Evolutionary conservation across 192 early-diverging fungal genomes (phyloP), one percentile per base, ranked within the genome.

Genomic region (Endogone sp.): DNA sequence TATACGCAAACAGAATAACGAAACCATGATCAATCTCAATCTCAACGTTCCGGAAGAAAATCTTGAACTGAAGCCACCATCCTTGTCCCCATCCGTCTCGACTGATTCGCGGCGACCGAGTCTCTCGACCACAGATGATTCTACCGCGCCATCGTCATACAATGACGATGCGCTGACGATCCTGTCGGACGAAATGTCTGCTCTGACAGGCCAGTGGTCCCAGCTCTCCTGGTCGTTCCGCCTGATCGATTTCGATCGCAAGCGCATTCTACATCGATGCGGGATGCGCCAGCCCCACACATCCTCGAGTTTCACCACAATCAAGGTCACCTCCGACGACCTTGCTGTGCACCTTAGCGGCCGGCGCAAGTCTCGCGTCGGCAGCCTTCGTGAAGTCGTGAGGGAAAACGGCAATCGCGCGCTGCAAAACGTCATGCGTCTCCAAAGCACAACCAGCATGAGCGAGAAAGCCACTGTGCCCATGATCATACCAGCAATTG

Each of bases 221-320:
- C 65, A 67, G 32, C 56, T 67, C 23, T 67, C 65, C 13, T 67
- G 65, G 65, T 59, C 65, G 2, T 67, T 59, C 44, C 13, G 65
- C 22, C 56, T 67, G 37, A 67, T 67, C 20, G 22, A 55, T 4
- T 67, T 67, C 59, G 65, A 67, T 67, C 21, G 65, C 22, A 67
- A 67, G 56, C 30, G 65, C 37, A 49, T 49, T 49, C 16, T 49
- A 16, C 16, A 6, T 49, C 37, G 37, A 6, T 49, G 9, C 16
- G 37, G 37, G 37, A 49, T 49, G 37, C 37, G 37, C 37, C 9
- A 6, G 16, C 37, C 37, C 16, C 37, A 11, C 37, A 49, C 37
- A 49, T 49, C 1, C 37, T 49, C 37, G 16, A 16, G 9, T 49
- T 49, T 16, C 16, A 11, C 37, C 37, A n/a, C n/a, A n/a, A 49